A percentile compares a stretch with the other conserved stretches of the same genome.
These are phyloP conservation scores for Solanum lignicaule DNA, from an alignment of 257 asterid species.

Conservation along the genomic window DNA sequence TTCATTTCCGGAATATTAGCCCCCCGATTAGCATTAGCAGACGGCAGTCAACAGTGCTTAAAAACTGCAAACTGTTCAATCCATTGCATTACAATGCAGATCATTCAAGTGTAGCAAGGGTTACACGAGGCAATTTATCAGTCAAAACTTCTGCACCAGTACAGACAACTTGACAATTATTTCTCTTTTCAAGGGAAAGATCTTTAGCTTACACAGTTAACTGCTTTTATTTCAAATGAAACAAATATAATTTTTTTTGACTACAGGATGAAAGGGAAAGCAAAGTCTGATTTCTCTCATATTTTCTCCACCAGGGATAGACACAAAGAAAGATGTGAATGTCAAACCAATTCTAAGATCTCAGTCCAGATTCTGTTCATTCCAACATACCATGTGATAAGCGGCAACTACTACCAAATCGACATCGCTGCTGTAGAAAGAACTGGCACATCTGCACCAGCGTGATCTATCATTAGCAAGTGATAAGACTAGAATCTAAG, in stretches of 20 bases:
- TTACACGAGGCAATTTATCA: neutral
- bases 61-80: neutral
- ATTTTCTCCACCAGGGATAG: neutral
- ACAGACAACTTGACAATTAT: neutral
- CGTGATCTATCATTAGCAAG: constrained; percentile 72
- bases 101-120: neutral
- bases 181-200: neutral
- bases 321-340: neutral
- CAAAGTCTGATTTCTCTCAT: neutral
- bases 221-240: neutral
- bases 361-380: constrained; percentile 5
- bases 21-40: neutral
- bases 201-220: neutral
- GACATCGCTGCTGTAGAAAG: constrained; percentile 97
- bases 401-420: constrained; percentile 99
- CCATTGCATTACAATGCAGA: neutral
- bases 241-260: neutral
- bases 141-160: neutral
- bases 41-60: neutral
- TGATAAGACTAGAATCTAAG: constrained; percentile 28
- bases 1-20: neutral
- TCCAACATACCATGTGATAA: constrained; percentile 95
- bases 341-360: constrained; percentile 1
- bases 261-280: neutral
- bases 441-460: constrained; percentile 99